Evolutionary conservation across 768 basidiomycete genomes (phyloP), one percentile per base, ranked within the genome.

Genomic region (Paxillus rubicundulus): DNA sequence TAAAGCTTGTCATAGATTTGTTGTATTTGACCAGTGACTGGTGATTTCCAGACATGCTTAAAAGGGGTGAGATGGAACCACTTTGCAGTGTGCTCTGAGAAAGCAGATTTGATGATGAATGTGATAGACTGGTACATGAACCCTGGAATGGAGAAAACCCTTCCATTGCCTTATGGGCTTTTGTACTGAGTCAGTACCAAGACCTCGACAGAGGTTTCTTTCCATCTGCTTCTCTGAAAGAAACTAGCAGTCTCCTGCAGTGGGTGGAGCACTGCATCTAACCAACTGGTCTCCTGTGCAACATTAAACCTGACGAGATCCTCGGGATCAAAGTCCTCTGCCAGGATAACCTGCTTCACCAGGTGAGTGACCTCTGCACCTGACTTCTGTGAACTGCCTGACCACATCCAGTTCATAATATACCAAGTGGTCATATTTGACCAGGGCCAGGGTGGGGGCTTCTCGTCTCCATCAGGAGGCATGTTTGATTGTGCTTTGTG

Each of bases 1-100:
- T 65, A 69, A 3, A 67, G 40, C 16, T 69, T 60, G 27, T 64
- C 60, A 12, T 62, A 61, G 0, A 68, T 16, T 0, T 53, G 44
- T 28, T 62, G 55, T 4, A 59, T 49, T 10, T 41, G 27, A 8
- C 54, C 52, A 0, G 47, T 50, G 2, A 45, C 0, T 0, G 56
- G 57, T 1, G 61, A 53, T 3, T 20, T 49, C 62, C 64, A 67
- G 9, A 60, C 53, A 0, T 47, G 48, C 43, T 59, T 60, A 61
- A 64, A 70, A 0, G 64, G 68, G 1, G 57, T 63, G 5, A 63
- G 52, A 34, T 70, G 64, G 34, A 69, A 63, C 48, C 47, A 45
- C 5, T 52, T 58, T 1, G 58, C 17, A 0, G 46, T 12, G 2
- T 20, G 18, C 9, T 61, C 58, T 0, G 51, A 7, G 6, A 66